Percentiles rank a stretch among this genome's conserved stretches.
phyloP scores from a whole-genome alignment of 1,139 yeast genomes.

The Suhomyces bolitotheri region DNA sequence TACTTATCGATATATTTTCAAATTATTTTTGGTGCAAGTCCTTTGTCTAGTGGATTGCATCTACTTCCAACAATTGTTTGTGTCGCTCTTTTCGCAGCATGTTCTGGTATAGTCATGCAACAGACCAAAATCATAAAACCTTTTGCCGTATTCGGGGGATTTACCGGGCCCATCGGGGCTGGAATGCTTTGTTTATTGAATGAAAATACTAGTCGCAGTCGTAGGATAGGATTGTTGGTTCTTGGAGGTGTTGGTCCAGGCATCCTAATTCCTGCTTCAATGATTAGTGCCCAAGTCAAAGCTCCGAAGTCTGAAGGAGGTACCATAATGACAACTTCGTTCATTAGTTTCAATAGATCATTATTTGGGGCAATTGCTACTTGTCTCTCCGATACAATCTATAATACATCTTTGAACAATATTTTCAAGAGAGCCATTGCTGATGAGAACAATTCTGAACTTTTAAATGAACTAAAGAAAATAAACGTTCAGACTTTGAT shows the following conservation, averaged over 20 bases:
- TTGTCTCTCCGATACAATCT: conserved; percentile 35
- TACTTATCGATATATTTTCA: conserved; percentile 59
- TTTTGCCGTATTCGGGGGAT: conserved; percentile 25
- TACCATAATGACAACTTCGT: conserved; percentile 37
- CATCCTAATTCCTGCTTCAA: conserved; percentile 27
- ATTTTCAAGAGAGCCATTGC: conserved; percentile 21
- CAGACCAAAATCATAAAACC: conserved; percentile 43
- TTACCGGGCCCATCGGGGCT: conserved; percentile 31
- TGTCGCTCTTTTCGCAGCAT: conserved; percentile 48
- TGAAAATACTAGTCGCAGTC: conserved; percentile 26
- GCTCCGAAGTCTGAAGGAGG: conserved; percentile 42
- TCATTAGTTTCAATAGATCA: conserved; percentile 31
- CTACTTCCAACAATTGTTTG: conserved; percentile 55
- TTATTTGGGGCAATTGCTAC: conserved; percentile 35
- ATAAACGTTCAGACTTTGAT: conserved; percentile 11
- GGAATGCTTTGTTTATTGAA: conserved; percentile 34
- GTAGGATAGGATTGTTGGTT: conserved; percentile 38
- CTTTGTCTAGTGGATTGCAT: conserved; percentile 60
- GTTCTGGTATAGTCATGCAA: conserved; percentile 48
- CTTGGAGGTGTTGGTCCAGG: conserved; percentile 34
- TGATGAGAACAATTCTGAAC: conserved; percentile 17
- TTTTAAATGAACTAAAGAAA: conserved; percentile 22
- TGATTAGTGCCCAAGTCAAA: conserved; percentile 30
- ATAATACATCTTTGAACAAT: conserved; percentile 22
- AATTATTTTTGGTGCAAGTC: conserved; percentile 44